Conservation (phyloP, 768 basidiomycete genomes). For the Tubosaeta sp. region DNA sequence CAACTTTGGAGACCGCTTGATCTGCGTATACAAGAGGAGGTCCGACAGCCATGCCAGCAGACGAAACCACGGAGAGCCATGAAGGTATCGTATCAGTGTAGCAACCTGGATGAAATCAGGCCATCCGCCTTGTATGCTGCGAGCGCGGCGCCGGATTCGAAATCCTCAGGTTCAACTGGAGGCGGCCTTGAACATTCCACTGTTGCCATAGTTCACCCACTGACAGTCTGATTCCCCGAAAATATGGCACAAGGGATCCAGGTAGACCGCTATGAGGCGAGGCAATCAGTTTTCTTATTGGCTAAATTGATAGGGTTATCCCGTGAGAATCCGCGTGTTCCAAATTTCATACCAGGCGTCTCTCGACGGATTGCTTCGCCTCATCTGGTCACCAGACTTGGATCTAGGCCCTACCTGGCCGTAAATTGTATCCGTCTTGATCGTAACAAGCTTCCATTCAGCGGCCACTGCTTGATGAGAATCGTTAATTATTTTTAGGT, state of each 20-base stretch:
- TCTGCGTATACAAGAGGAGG: constrained; percentile 84
- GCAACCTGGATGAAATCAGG: background rate
- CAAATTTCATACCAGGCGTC: too few species aligned
- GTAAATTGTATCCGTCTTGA: constrained; percentile 14
- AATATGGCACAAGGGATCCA: constrained; percentile 9
- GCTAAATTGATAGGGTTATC: too few species aligned
- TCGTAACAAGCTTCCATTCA: constrained; percentile 10
- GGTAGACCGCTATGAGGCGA: constrained; percentile 3
- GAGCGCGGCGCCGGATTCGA: constrained; percentile 1
- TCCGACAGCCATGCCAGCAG: constrained; percentile 79
- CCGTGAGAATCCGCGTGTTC: too few species aligned
- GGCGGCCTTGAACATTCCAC: too few species aligned
- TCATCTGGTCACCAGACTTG: too few species aligned
- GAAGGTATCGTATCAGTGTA: constrained; percentile 36
- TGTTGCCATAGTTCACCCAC: background rate
- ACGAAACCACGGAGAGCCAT: constrained; percentile 69
- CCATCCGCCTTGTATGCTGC: background rate
- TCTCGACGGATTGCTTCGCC: too few species aligned
- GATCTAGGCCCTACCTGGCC: constrained; percentile 4
- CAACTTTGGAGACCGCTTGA: constrained; percentile 76
- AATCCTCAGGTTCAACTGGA: background rate
- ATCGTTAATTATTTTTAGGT: constrained; percentile 1
- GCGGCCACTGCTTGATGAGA: too few species aligned
- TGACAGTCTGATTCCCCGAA: too few species aligned
- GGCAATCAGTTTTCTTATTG: too few species aligned